These are phyloP conservation scores for Fusarium marasasianum DNA, from an alignment of 2,329 filamentous ascomycete species.

Conservation along the genomic window DNA sequence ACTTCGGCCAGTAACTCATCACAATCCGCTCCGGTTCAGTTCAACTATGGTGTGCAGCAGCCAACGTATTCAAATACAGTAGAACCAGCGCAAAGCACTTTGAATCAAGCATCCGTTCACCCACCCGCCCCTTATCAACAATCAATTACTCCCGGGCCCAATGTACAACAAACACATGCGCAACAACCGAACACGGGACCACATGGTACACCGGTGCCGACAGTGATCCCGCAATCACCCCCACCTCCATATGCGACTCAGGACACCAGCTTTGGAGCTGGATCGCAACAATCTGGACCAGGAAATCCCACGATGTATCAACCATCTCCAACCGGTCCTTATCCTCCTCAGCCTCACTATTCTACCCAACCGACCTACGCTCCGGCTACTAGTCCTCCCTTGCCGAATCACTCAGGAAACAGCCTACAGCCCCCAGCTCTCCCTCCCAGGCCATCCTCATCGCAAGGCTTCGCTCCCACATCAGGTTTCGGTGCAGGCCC, in stretches of 20 bases:
- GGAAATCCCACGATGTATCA: constrained; percentile 27
- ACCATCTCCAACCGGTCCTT: constrained; percentile 11
- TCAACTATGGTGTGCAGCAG: constrained; percentile 33
- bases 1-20: constrained; percentile 1
- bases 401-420: constrained; percentile 19
- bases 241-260: constrained; percentile 40
- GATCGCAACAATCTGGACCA: constrained; percentile 17
- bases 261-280: constrained; percentile 7
- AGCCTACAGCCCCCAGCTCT: constrained; percentile 38
- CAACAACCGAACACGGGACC: constrained; percentile 21
- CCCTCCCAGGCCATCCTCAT: constrained; percentile 42
- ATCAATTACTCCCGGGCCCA: not conserved
- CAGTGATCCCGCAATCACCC: constrained; percentile 30
- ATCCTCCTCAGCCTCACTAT: constrained; percentile 35
- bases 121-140: constrained; percentile 22
- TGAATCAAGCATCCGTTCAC: not conserved
- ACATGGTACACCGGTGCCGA: not conserved
- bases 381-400: constrained; percentile 5
- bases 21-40: constrained; percentile 14
- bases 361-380: constrained; percentile 38
- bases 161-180: constrained; percentile 12
- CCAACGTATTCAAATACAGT: constrained; percentile 29
- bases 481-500: constrained; percentile 36
- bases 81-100: not conserved
- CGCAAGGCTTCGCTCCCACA: constrained; percentile 22